Base-by-base conservation (phyloP, 2,329 filamentous ascomycete species). In the Fusarium nodosum region DNA sequence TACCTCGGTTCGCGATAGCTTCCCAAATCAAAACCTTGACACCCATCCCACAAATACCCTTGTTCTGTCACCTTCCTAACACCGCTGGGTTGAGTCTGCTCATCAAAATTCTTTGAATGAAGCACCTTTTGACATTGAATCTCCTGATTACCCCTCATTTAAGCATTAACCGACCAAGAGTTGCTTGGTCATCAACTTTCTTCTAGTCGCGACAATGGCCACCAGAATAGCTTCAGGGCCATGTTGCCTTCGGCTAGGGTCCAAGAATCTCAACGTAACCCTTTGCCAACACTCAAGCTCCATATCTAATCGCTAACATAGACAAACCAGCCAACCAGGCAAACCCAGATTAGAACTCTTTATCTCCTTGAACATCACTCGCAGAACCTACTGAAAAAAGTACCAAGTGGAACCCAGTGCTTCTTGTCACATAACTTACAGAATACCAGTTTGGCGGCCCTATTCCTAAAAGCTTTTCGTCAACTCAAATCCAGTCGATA, bases 391-490 rank as follows among this genome's bases (percentile, higher is more conserved):
- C 33, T 70, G 4, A 44, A 41, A 26, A n/a, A 28, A 13, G 67
- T 65, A 7, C 9, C 24, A 16, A 3, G 3, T 24, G 6, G 2
- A 5, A 12, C 4, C 1, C 1, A 7, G 9, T 4, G 5, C 5
- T 6, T 5, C 12, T 3, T 18, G 13, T 4, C 11, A n/a, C 3
- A 3, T 20, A 20, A 9, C 34, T 65, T 2, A 66, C 47, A 15
- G 7, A 22, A 1, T 18, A 3, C 2, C 16, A 80, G 79, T 62
- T 67, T 5, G 72, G 73, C 3, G 60, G 78, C 7, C 59, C 69
- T 0, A 68, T 77, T 3, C 75, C 76, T 5, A 22, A 36, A 13
- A 15, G 30, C 16, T 10, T 22, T 16, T 15, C 38, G 9, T n/a
- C 38, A 18, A 30, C 36, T 16, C 31, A 22, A 16, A 15, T 28